Percentiles rank a stretch among this genome's conserved stretches.
These are phyloP conservation scores for Millerozyma acaciae DNA, from an alignment of 805 yeast species.

Conservation along the genomic window DNA sequence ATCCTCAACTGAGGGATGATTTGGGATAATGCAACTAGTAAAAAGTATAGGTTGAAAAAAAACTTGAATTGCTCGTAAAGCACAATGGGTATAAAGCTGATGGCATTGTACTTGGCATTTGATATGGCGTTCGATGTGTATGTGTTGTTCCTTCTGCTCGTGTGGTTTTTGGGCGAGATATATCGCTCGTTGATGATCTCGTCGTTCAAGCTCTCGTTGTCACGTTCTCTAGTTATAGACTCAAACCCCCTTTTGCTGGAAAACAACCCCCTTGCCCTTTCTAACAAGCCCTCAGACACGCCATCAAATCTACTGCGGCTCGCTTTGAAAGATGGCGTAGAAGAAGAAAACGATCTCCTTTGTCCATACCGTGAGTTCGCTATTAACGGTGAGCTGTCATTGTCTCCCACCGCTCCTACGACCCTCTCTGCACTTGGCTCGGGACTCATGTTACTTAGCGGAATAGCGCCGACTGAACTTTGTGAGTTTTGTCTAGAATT, in stretches of 20 bases:
- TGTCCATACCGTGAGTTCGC: constrained; percentile 12
- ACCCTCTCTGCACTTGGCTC: constrained; percentile 16
- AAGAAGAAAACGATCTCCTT: constrained; percentile 19
- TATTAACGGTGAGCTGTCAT: constrained; percentile 30
- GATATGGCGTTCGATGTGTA: constrained; percentile 76
- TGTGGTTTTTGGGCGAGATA: constrained; percentile 35
- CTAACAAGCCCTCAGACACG: constrained; percentile 8
- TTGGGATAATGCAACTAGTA: constrained; percentile 92
- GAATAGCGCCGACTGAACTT: constrained; percentile 25
- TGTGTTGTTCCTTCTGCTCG: constrained; percentile 20
- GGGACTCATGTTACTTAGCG: constrained; percentile 21
- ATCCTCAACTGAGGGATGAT: constrained; percentile 84
- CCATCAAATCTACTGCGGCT: constrained; percentile 10
- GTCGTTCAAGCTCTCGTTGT: constrained; percentile 19
- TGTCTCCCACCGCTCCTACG: constrained; percentile 18
- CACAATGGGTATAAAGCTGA: constrained; percentile 83
- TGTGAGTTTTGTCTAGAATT: constrained; percentile 26
- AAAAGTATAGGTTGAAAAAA: constrained; percentile 88
- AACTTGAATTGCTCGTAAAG: constrained; percentile 95
- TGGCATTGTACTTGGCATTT: constrained; percentile 88
- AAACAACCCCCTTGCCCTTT: constrained; percentile 15
- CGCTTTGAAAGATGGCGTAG: constrained; percentile 14
- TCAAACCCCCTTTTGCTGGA: constrained; percentile 20
- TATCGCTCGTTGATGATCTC: constrained; percentile 26
- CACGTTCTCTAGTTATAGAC: constrained; percentile 15